These are phyloP conservation scores for Excoecaria cochinchinensis DNA, from an alignment of 345 rosid genomes.

Conservation along the genomic window DNA sequence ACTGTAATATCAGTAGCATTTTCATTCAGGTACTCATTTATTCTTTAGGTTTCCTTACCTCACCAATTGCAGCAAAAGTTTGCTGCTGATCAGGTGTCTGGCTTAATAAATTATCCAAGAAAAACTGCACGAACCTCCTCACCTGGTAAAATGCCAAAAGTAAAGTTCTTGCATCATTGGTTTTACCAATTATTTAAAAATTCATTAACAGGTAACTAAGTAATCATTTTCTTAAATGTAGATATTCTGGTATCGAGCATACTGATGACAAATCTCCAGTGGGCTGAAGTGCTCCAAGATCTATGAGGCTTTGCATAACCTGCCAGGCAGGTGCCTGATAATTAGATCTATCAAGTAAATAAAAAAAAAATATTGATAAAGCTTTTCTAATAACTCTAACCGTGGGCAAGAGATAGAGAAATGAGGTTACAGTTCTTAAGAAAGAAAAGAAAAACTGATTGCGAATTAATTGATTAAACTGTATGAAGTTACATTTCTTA, in stretches of 20 bases:
- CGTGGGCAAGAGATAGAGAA: background rate
- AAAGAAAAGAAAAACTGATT: background rate
- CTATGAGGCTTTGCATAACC: slow-evolving; percentile 80
- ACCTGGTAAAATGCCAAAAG: slow-evolving; percentile 45
- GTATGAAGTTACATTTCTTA: background rate
- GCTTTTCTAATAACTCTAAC: background rate
- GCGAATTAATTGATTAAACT: no score
- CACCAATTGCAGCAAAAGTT: slow-evolving; percentile 86
- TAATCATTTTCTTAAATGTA: slow-evolving; percentile 1
- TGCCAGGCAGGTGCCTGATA: slow-evolving; percentile 39
- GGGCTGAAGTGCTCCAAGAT: slow-evolving; percentile 92
- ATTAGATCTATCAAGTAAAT: slow-evolving; percentile 12
- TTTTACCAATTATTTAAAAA: background rate
- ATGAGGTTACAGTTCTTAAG: background rate
- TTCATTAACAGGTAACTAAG: background rate
- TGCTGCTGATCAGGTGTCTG: slow-evolving; percentile 86
- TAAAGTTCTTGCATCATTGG: background rate
- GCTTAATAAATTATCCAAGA: slow-evolving; percentile 76
- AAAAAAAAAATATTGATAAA: background rate
- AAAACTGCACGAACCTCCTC: slow-evolving; percentile 90
- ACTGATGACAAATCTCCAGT: slow-evolving; percentile 95
- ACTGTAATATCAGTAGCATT: background rate
- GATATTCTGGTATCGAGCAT: slow-evolving; percentile 13
- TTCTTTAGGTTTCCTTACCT: slow-evolving; percentile 43
- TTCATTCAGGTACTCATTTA: background rate